Evolutionary conservation across 2,329 filamentous ascomycete species (phyloP).

Genomic region (Aspergillus sp.): DNA sequence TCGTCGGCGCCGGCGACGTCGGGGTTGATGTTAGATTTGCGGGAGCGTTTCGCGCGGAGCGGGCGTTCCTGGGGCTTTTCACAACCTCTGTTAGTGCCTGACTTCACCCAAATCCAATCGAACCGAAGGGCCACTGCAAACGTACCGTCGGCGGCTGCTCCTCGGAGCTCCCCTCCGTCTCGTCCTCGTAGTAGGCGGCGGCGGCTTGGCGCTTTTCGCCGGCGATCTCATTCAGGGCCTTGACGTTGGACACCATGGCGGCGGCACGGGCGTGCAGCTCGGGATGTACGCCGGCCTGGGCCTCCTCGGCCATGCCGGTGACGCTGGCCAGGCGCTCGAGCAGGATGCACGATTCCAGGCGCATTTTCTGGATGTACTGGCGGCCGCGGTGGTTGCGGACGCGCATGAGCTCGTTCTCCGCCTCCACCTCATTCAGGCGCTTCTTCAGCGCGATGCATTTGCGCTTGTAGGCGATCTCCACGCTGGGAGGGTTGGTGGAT

Average conservation of each 20-base stretch:
- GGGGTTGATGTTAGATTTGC: slow-evolving; percentile 34
- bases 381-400: slow-evolving; percentile 75
- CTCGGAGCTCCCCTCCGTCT: slow-evolving; percentile 44
- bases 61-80: slow-evolving; percentile 46
- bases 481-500: slow-evolving; percentile 70
- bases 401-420: slow-evolving; percentile 80
- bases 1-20: slow-evolving; percentile 26
- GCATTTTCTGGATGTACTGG: slow-evolving; percentile 85
- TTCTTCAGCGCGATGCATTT: slow-evolving; percentile 96
- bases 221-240: slow-evolving; percentile 22
- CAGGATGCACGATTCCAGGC: slow-evolving; percentile 55
- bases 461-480: slow-evolving; percentile 91
- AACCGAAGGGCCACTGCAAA: not conserved
- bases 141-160: slow-evolving; percentile 42
- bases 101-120: not conserved
- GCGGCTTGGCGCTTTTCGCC: slow-evolving; percentile 19
- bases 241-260: slow-evolving; percentile 28
- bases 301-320: slow-evolving; percentile 42
- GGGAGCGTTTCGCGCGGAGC: slow-evolving; percentile 42
- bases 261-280: slow-evolving; percentile 37
- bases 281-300: slow-evolving; percentile 29
- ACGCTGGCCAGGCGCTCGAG: slow-evolving; percentile 41
- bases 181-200: slow-evolving; percentile 36
- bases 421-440: slow-evolving; percentile 86
- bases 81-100: too few species aligned